Base-by-base conservation (phyloP, 2,329 filamentous ascomycete genomes). In the Clonostachys rhizophaga region DNA sequence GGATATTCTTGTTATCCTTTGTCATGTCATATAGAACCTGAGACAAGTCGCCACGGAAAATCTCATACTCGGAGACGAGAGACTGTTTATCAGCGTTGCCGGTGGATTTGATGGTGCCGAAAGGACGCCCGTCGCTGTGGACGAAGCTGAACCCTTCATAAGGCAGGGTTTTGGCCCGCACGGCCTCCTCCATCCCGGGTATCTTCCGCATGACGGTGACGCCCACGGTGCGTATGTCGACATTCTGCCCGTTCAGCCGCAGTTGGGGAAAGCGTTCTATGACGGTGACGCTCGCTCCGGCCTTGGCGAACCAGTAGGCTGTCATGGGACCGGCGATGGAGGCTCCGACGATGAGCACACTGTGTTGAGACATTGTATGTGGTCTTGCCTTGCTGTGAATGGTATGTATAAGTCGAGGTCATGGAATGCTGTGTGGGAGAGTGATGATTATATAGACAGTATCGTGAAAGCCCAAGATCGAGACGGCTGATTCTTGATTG, bases 41-140 rank as follows among this genome's bases (percentile, higher is more conserved):
- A 12, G 68, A 71, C 33, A 82, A 51, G 46, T 79, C 74, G 0
- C 74, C 76, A 9, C 78, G 63, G 67, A 81, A 71, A 43, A 82
- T 79, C 58, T 81, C 78, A 36, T 69, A 72, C 18, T 81, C 76
- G 74, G 20, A 77, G 5, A 73, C 68, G 6, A 77, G 54, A 8
- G 64, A 63, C 48, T 72, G 68, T 46, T 70, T 67, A 16, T 69
- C 66, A 3, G 65, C 60, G 47, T 67, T 52, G 6, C 65, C 65
- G 5, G 60, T 66, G 11, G 58, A 42, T 11, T 49, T 55, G 8
- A 71, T 62, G 24, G 58, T 59, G 3, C 64, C 72, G 13, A 63
- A 64, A 3, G 64, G 58, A 4, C 56, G 54, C 18, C 71, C 68
- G 11, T 67, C 57, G 1, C 57, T 54, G 50, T 67, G 55, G 4